These are phyloP conservation scores for Beauveria varroae DNA, from an alignment of 2,329 filamentous ascomycete species.

Conservation along the genomic window DNA sequence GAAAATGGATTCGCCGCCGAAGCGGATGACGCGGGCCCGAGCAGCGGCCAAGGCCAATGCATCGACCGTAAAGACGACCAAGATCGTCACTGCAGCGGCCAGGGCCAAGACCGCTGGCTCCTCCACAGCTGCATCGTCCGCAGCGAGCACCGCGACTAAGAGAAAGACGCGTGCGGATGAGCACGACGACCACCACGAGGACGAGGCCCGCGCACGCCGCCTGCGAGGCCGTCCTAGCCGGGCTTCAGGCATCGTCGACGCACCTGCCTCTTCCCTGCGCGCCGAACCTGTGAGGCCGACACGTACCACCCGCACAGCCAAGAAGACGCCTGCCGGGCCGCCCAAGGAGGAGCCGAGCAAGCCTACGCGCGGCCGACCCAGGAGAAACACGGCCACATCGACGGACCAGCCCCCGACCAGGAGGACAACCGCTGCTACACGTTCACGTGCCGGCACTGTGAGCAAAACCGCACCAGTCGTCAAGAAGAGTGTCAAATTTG, in stretches of 20 bases:
- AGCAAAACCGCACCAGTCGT: conserved; percentile 20
- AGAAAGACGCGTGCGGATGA: conserved; percentile 49
- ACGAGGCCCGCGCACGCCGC: conserved; percentile 19
- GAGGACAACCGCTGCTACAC: conserved; percentile 14
- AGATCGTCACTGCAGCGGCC: conserved; percentile 40
- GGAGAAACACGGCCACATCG: conserved; percentile 27
- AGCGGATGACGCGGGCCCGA: conserved; percentile 48
- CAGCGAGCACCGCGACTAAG: conserved; percentile 29
- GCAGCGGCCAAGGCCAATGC: conserved; percentile 36
- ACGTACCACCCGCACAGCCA: conserved; percentile 19
- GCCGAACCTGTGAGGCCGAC: conserved; percentile 19
- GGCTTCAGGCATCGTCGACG: conserved; percentile 20
- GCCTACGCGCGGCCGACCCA: conserved; percentile 36
- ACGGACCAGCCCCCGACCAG: conserved; percentile 16
- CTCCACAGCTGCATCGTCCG: conserved; percentile 22
- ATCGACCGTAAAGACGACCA: conserved; percentile 32
- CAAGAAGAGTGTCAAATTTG: conserved; percentile 57
- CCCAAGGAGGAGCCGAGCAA: conserved; percentile 20
- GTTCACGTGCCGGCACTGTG: conserved; percentile 16
- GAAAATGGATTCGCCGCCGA: conserved; percentile 52
- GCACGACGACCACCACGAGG: conserved; percentile 38
- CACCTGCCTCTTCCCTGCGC: conserved; percentile 9
- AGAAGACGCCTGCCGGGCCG: conserved; percentile 20
- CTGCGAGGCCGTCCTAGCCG: conserved; percentile 37
- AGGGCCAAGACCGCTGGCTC: conserved; percentile 34